Percentiles rank a stretch among this genome's conserved stretches.
Conservation (phyloP, 495 filamentous ascomycete genomes). For the Cercophora sp. region DNA sequence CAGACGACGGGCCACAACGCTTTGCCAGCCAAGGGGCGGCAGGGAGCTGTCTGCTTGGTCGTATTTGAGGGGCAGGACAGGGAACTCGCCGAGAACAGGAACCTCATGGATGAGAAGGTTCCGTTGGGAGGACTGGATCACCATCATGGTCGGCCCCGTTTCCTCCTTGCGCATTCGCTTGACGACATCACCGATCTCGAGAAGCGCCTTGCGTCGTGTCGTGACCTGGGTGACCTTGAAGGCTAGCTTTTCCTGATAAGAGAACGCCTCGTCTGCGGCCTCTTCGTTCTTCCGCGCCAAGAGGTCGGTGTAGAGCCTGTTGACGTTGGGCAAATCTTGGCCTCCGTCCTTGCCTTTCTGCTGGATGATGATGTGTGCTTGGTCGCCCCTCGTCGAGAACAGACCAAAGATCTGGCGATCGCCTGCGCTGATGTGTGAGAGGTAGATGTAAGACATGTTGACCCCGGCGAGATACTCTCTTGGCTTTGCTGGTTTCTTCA, state of each 20-base stretch:
- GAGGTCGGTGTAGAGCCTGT: slow-evolving; percentile 83
- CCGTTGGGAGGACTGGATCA: slow-evolving; percentile 85
- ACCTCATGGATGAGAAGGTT: slow-evolving; percentile 78
- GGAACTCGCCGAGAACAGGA: slow-evolving; percentile 79
- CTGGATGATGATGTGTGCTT: slow-evolving; percentile 81
- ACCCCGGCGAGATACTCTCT: slow-evolving; percentile 68
- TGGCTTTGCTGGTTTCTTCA: slow-evolving; percentile 62
- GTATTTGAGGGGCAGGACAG: slow-evolving; percentile 71
- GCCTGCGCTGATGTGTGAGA: slow-evolving; percentile 87
- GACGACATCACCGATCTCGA: slow-evolving; percentile 77
- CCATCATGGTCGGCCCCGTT: slow-evolving; percentile 67
- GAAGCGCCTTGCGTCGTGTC: slow-evolving; percentile 79
- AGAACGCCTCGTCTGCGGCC: slow-evolving; percentile 62
- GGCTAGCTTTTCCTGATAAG: slow-evolving; percentile 80
- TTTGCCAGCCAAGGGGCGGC: slow-evolving; percentile 91
- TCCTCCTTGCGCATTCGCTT: slow-evolving; percentile 89
- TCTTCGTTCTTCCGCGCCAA: slow-evolving; percentile 62
- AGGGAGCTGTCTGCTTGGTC: slow-evolving; percentile 82
- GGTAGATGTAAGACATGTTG: slow-evolving; percentile 73
- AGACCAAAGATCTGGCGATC: slow-evolving; percentile 90
- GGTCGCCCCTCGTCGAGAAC: slow-evolving; percentile 76
- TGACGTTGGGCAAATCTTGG: slow-evolving; percentile 81
- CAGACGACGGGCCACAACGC: slow-evolving; percentile 78
- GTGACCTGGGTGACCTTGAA: slow-evolving; percentile 86
- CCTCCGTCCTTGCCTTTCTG: slow-evolving; percentile 69